Evolutionary conservation across 352 stramenopile species (phyloP).

Genomic region (Phytophthora fragariae): DNA sequence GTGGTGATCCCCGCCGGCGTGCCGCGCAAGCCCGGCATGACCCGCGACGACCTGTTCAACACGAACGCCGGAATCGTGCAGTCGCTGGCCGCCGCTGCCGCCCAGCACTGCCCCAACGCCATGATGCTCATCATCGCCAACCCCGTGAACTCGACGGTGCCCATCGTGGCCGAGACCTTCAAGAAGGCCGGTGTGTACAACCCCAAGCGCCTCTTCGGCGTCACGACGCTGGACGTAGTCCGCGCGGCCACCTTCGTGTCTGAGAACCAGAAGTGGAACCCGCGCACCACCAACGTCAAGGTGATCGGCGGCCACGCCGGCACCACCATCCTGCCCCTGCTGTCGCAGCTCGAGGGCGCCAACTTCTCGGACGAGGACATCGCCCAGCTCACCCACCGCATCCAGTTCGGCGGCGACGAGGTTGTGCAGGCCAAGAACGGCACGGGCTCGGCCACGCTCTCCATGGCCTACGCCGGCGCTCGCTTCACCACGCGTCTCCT

Average conservation of each 20-base stretch:
- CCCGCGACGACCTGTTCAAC: constrained; percentile 96
- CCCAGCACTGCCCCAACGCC: constrained; percentile 96
- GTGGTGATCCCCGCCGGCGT: constrained; percentile 99
- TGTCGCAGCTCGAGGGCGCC: constrained; percentile 95
- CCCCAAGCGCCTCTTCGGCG: constrained; percentile 97
- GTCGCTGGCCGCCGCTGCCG: constrained; percentile 94
- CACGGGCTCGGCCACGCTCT: constrained; percentile 97
- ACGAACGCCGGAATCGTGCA: constrained; percentile 97
- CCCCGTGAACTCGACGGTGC: constrained; percentile 99
- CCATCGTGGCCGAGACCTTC: constrained; percentile 98
- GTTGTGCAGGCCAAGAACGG: constrained; percentile 98
- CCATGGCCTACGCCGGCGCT: constrained; percentile 98
- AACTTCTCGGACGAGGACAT: constrained; percentile 96
- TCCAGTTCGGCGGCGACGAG: constrained; percentile 95
- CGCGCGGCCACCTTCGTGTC: constrained; percentile 97
- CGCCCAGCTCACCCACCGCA: constrained; percentile 95
- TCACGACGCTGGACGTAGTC: constrained; percentile 99
- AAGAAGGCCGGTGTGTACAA: constrained; percentile 97
- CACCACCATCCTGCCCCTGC: constrained; percentile 99
- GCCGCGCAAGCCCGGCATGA: constrained; percentile 98
- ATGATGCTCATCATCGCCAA: constrained; percentile 99
- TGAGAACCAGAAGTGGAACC: constrained; percentile 82
- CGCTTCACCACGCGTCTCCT: constrained; percentile 95
- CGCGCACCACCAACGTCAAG: constrained; percentile 87
- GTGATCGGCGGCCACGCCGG: constrained; percentile 99